phyloP scores from a whole-genome alignment of 192 early-diverging fungal genomes.

The Ambispora gerdemannii region DNA sequence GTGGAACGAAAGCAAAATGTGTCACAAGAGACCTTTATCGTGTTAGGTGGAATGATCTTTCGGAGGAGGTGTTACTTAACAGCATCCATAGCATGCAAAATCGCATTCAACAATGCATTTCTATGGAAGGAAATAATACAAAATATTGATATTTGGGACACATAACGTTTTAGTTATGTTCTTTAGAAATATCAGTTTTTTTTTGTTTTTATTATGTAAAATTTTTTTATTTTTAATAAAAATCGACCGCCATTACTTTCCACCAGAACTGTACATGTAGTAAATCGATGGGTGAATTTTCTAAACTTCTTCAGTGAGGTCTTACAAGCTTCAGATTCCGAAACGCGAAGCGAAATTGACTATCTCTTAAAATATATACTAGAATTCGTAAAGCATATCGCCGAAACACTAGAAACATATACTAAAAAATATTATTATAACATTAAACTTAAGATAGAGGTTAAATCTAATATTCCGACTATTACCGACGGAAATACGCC shows the following conservation, averaged over 20 bases:
- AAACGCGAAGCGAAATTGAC: no score
- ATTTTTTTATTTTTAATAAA: background rate
- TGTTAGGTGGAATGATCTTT: background rate
- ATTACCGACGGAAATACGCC: no score
- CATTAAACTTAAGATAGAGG: no score
- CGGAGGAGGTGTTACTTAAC: background rate
- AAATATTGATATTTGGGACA: background rate
- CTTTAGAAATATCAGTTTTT: background rate
- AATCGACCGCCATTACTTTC: background rate
- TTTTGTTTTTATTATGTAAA: background rate
- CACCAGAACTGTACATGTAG: background rate
- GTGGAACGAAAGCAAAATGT: background rate
- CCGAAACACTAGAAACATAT: no score
- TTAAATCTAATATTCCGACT: no score
- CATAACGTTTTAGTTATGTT: background rate
- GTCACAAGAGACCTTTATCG: background rate
- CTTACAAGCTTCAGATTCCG: no score
- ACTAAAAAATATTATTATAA: no score
- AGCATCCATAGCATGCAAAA: conserved; percentile 4
- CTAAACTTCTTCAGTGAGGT: no score
- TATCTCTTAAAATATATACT: no score
- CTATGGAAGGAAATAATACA: background rate
- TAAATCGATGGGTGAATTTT: no score
- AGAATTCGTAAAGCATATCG: no score
- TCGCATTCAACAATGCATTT: conserved; percentile 5